phyloP scores from a whole-genome alignment of 345 rosid species.

The Dipteronia dyeriana region DNA sequence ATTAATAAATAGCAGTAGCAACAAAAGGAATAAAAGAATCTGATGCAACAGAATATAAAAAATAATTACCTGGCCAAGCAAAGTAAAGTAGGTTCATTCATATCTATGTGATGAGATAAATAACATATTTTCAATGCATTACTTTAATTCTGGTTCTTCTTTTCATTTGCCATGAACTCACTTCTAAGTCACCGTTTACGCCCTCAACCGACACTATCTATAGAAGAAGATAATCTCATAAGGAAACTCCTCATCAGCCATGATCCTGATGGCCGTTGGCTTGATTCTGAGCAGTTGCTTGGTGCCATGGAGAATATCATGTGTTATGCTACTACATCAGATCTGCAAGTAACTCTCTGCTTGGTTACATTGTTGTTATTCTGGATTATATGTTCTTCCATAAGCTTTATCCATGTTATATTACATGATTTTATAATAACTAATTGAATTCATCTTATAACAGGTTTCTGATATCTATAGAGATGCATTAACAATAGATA shows the following conservation, averaged over 20 bases:
- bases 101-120: neutral
- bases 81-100: neutral
- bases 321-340: constrained; percentile 37
- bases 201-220: constrained; percentile 2
- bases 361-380: constrained; percentile 20
- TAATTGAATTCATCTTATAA: neutral
- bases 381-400: constrained; percentile 8
- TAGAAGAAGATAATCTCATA: constrained; percentile 51
- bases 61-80: neutral
- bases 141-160: constrained; percentile 2
- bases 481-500: constrained; percentile 23
- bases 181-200: neutral
- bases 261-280: constrained; percentile 73
- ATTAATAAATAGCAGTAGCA: neutral
- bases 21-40: constrained; percentile 2
- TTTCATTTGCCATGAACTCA: constrained; percentile 30
- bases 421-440: neutral
- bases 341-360: constrained; percentile 26
- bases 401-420: neutral
- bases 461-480: constrained; percentile 37
- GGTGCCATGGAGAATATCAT: constrained; percentile 58
- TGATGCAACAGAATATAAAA: neutral
- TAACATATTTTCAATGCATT: neutral
- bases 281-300: constrained; percentile 64
- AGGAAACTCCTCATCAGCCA: constrained; percentile 58